These are phyloP conservation scores for Colletotrichum lupini DNA, from an alignment of 2,329 filamentous ascomycete genomes.

Conservation along the genomic window DNA sequence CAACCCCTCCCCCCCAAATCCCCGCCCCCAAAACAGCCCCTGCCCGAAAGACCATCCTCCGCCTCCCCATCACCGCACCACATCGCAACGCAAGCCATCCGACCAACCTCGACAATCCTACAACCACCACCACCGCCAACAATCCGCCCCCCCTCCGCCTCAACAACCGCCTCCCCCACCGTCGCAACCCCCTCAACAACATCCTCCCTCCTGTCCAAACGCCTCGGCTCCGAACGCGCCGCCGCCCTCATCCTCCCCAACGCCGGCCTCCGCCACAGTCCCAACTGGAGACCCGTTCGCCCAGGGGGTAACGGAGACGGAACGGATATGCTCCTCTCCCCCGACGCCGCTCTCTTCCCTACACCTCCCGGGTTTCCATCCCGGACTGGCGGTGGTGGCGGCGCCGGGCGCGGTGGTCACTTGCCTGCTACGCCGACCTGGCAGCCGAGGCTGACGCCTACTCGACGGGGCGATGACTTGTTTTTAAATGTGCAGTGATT, in stretches of 20 bases:
- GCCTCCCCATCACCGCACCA: conserved; percentile 11
- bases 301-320: conserved; percentile 11
- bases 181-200: conserved; percentile 42
- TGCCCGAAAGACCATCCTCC: conserved; percentile 11
- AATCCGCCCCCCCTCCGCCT: conserved; percentile 26
- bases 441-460: conserved; percentile 75
- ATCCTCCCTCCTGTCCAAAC: conserved; percentile 63
- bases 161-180: conserved; percentile 1
- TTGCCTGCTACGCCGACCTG: conserved; percentile 65
- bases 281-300: conserved; percentile 36
- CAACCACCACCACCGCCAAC: conserved; percentile 18
- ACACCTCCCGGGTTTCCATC: conserved; percentile 9
- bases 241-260: conserved; percentile 54
- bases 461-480: conserved; percentile 73
- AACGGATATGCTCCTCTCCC: conserved; percentile 26
- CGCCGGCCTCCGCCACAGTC: conserved; percentile 34
- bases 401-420: neutral
- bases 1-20: conserved; percentile 35
- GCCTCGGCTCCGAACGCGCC: conserved; percentile 61
- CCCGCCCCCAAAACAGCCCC: conserved; percentile 22
- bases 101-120: conserved; percentile 24
- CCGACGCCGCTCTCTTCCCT: conserved; percentile 17
- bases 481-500: conserved; percentile 65
- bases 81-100: conserved; percentile 15
- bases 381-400: neutral